phyloP scores from a whole-genome alignment of 306 rosid genomes.

The Vicia faba region DNA sequence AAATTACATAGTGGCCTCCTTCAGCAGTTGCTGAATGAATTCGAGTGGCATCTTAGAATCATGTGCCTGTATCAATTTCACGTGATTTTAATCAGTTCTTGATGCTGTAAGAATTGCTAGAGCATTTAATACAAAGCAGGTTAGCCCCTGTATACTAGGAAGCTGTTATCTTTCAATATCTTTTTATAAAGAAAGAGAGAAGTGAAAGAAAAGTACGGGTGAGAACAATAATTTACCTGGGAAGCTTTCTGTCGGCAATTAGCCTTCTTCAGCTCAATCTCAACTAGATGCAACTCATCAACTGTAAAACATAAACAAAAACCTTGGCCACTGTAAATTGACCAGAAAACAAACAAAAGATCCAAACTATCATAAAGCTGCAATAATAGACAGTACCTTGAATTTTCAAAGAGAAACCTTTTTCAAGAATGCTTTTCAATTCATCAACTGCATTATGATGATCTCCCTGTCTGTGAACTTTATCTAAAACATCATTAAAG shows the following conservation, averaged over 20 bases:
- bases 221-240: constrained; percentile 47
- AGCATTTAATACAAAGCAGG: constrained; percentile 31
- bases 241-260: constrained; percentile 70
- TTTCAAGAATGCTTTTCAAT: constrained; percentile 56
- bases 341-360: constrained; percentile 34
- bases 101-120: constrained; percentile 29
- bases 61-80: constrained; percentile 59
- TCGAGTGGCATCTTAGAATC: constrained; percentile 59
- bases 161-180: constrained; percentile 18
- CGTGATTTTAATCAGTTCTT: constrained; percentile 36
- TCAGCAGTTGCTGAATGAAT: constrained; percentile 62
- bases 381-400: constrained; percentile 59
- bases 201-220: constrained; percentile 1
- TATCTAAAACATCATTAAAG: constrained; percentile 53
- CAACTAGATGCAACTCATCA: constrained; percentile 72
- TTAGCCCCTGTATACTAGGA: constrained; percentile 8
- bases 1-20: constrained; percentile 64
- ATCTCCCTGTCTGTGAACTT: constrained; percentile 57
- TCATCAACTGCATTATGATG: constrained; percentile 61
- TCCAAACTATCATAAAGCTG: constrained; percentile 21
- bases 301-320: constrained; percentile 60
- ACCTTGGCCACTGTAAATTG: constrained; percentile 33
- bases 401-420: constrained; percentile 76
- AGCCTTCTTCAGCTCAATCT: constrained; percentile 88
- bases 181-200: not conserved